These are phyloP conservation scores for Quercus suber DNA, from an alignment of 306 rosid genomes.

Conservation along the genomic window DNA sequence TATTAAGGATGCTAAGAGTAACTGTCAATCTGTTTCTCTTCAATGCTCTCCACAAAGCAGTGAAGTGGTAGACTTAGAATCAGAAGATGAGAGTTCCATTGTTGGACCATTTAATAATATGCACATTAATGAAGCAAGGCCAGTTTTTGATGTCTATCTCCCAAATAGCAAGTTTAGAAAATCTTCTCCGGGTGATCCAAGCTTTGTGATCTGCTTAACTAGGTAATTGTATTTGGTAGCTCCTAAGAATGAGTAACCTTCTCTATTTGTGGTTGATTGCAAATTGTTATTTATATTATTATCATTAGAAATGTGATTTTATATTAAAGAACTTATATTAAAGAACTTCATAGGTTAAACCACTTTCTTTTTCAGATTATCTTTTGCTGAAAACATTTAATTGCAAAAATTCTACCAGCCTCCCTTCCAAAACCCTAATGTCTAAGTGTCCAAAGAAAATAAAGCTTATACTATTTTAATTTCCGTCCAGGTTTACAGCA, in stretches of 20 bases:
- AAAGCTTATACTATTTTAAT: too few species aligned
- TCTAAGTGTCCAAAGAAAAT: too few species aligned
- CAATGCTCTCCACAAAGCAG: conserved; percentile 31
- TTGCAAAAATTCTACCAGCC: not conserved
- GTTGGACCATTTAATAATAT: conserved; percentile 36
- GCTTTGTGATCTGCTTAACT: conserved; percentile 59
- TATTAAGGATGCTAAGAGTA: conserved; percentile 40
- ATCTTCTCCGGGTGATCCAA: conserved; percentile 72
- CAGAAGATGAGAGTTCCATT: conserved; percentile 28
- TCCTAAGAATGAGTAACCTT: not conserved
- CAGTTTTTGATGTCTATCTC: conserved; percentile 64
- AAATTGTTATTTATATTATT: not conserved
- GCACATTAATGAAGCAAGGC: conserved; percentile 50
- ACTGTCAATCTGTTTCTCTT: conserved; percentile 13
- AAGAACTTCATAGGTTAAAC: not conserved
- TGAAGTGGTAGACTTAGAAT: conserved; percentile 26
- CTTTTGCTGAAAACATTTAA: not conserved
- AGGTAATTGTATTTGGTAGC: conserved; percentile 44
- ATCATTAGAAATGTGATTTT: not conserved
- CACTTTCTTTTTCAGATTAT: not conserved
- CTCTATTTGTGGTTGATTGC: not conserved
- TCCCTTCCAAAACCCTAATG: too few species aligned
- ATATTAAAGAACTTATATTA: not conserved
- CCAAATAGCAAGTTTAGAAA: conserved; percentile 84
- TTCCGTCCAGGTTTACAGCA: too few species aligned